Conservation (phyloP, 345 rosid genomes). For the Luvunga scandens region DNA sequence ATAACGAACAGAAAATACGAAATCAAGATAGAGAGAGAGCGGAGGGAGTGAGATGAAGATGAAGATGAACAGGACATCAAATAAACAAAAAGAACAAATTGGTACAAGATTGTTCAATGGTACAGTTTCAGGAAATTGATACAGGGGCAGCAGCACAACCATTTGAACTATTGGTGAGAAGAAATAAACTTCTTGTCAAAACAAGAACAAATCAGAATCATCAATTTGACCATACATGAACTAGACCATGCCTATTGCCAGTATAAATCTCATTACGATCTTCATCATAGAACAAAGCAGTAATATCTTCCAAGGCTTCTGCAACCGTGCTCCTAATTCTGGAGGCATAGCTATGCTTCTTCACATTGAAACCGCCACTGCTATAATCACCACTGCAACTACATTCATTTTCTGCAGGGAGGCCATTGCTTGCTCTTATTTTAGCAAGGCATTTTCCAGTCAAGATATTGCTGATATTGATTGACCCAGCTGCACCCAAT, state of each 20-base stretch:
- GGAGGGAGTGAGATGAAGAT: background rate
- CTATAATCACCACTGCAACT: slow-evolving; percentile 24
- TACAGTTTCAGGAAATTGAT: slow-evolving; percentile 2
- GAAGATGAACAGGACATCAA: background rate
- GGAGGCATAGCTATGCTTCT: slow-evolving; percentile 16
- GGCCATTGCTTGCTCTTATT: slow-evolving; percentile 49
- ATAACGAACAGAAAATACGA: background rate
- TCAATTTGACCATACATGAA: slow-evolving; percentile 77
- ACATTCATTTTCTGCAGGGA: slow-evolving; percentile 31
- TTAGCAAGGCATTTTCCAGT: slow-evolving; percentile 71
- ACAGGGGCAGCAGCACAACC: slow-evolving; percentile 12
- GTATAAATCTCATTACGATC: slow-evolving; percentile 77
- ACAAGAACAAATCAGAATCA: background rate
- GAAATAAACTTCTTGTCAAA: background rate
- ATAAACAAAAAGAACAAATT: background rate
- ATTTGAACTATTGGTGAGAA: slow-evolving; percentile 8
- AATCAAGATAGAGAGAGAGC: background rate
- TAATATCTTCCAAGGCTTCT: slow-evolving; percentile 76
- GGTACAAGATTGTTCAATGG: background rate
- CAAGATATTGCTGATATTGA: slow-evolving; percentile 61
- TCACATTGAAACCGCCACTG: slow-evolving; percentile 21
- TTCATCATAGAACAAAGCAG: slow-evolving; percentile 73
- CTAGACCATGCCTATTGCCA: slow-evolving; percentile 63
- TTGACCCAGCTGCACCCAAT: slow-evolving; percentile 60
- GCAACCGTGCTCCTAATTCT: slow-evolving; percentile 54